A percentile compares a stretch with the other conserved stretches of the same genome.
Conservation (phyloP, 225 moss, liverwort and hornwort species). For the Bryum argenteum region DNA sequence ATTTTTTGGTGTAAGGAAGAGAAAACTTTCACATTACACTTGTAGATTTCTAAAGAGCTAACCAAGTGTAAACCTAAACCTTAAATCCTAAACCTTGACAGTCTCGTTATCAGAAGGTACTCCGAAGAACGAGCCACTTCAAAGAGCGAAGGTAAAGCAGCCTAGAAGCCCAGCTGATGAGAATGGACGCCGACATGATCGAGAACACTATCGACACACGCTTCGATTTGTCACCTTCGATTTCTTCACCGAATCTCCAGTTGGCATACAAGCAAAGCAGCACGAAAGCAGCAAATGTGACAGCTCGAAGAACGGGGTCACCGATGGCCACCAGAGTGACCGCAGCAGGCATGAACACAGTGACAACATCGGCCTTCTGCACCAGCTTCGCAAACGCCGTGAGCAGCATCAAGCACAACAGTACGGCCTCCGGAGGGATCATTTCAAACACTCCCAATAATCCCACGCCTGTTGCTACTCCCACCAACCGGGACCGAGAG, state of each 20-base stretch:
- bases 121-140: conserved; percentile 52
- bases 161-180: conserved; percentile 36
- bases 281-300: conserved; percentile 39
- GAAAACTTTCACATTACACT: too few species aligned
- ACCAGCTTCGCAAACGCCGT: conserved; percentile 44
- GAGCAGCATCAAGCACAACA: conserved; percentile 35
- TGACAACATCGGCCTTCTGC: conserved; percentile 50
- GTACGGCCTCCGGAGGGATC: conserved; percentile 30
- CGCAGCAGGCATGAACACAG: conserved; percentile 47
- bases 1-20: too few species aligned
- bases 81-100: too few species aligned
- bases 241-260: conserved; percentile 34
- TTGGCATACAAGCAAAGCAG: conserved; percentile 35
- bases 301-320: conserved; percentile 42
- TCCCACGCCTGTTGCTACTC: conserved; percentile 36
- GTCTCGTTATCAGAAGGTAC: background rate
- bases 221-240: background rate
- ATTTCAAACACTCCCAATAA: conserved; percentile 44
- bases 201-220: conserved; percentile 23
- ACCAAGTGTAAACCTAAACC: too few species aligned
- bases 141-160: conserved; percentile 39
- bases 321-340: conserved; percentile 44
- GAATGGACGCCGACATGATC: conserved; percentile 24
- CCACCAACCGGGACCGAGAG: conserved; percentile 39
- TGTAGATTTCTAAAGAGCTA: too few species aligned